These are phyloP conservation scores for Phoma sp. DNA, from an alignment of 2,329 filamentous ascomycete species.

Conservation along the genomic window DNA sequence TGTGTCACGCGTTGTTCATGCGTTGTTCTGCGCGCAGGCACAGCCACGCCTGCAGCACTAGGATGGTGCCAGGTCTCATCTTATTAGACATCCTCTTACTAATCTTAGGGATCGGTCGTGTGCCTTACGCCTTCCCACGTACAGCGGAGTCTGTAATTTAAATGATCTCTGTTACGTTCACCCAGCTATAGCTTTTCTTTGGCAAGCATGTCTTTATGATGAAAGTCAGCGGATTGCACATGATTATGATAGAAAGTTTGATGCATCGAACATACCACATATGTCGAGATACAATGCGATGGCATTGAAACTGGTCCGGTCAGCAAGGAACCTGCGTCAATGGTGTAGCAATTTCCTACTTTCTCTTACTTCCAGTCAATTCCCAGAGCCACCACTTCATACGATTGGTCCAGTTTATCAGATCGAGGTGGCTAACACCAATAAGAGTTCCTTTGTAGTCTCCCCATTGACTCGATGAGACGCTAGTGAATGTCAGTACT, in stretches of 20 bases:
- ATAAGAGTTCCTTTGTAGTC: constrained; percentile 67
- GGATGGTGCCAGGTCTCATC: constrained; percentile 19
- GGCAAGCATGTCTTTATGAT: constrained; percentile 44
- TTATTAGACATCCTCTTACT: constrained; percentile 1
- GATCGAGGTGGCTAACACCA: constrained; percentile 67
- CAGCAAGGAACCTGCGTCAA: constrained; percentile 4
- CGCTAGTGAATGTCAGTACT: constrained; percentile 41
- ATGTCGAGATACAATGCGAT: constrained; percentile 69
- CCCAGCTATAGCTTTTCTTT: constrained; percentile 41
- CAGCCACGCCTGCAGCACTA: constrained; percentile 23
- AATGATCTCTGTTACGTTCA: not conserved
- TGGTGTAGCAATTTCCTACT: constrained; percentile 41
- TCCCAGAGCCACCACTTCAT: constrained; percentile 64
- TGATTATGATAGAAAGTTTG: not conserved
- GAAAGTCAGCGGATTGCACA: not conserved
- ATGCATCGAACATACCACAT: constrained; percentile 56
- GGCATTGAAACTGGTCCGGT: constrained; percentile 64
- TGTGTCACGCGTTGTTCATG: not conserved
- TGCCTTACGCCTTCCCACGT: not conserved
- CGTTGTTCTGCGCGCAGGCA: constrained; percentile 20
- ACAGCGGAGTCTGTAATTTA: constrained; percentile 21
- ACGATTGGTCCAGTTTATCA: constrained; percentile 71
- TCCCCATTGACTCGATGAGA: constrained; percentile 66
- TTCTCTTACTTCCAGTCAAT: constrained; percentile 61
- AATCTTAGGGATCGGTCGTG: too few species aligned